Evolutionary conservation across 2,329 filamentous ascomycete species (phyloP).

Genomic region (Cordyceps cateniannulata): DNA sequence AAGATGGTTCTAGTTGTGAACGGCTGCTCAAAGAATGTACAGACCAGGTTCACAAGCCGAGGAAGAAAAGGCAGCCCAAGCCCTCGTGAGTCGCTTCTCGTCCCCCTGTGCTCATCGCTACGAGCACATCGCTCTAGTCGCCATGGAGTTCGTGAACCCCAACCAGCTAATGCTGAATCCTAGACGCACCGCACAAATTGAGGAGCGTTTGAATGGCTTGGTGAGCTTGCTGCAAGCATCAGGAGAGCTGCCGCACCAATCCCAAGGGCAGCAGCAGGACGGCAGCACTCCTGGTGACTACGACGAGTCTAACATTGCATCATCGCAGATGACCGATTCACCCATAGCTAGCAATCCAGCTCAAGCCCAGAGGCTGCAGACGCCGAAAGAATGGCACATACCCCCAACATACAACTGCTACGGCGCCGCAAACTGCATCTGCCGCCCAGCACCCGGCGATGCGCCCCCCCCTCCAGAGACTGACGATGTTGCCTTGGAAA

Average conservation of each 20-base stretch:
- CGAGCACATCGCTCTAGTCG: neutral
- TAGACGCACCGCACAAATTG: conserved; percentile 43
- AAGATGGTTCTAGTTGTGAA: conserved; percentile 33
- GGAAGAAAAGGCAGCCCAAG: conserved; percentile 45
- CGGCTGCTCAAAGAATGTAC: conserved; percentile 42
- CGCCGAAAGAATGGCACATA: conserved; percentile 24
- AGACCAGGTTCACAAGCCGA: conserved; percentile 39
- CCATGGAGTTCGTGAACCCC: conserved; percentile 7
- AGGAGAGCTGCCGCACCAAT: conserved; percentile 27
- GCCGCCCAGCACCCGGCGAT: conserved; percentile 34
- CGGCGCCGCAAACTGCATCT: conserved; percentile 41
- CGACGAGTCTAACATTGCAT: neutral
- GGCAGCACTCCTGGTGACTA: conserved; percentile 9
- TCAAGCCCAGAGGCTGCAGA: conserved; percentile 1
- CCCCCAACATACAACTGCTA: conserved; percentile 39
- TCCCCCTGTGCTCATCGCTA: neutral
- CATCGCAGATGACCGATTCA: conserved; percentile 9
- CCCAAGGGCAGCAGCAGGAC: neutral
- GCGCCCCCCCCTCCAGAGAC: conserved; percentile 35
- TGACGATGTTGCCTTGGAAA: conserved; percentile 39
- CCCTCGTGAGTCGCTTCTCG: conserved; percentile 37
- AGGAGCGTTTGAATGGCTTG: conserved; percentile 42
- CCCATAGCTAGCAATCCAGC: neutral
- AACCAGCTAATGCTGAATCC: neutral
- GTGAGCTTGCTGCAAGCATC: conserved; percentile 40